Evolutionary conservation across 2,329 filamentous ascomycete species (phyloP).

Genomic region (Diaporthe vexans): DNA sequence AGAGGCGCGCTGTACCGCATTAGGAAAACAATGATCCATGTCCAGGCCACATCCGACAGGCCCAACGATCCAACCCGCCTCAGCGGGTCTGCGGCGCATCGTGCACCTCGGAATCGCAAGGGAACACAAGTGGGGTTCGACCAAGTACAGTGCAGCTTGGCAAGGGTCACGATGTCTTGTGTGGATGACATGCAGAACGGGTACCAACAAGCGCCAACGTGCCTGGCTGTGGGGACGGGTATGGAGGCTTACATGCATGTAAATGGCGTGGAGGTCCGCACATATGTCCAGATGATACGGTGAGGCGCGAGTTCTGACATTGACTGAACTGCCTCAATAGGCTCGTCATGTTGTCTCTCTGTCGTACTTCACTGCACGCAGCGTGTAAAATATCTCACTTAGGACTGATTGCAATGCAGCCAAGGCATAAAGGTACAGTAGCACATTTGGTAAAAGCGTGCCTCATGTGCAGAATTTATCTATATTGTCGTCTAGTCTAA

Average conservation of each 20-base stretch:
- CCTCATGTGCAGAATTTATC: background rate
- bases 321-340: background rate
- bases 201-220: background rate
- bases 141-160: background rate
- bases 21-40: constrained; percentile 28
- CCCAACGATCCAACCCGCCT: background rate
- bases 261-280: background rate
- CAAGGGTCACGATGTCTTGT: background rate
- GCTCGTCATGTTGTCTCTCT: background rate
- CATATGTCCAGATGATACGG: background rate
- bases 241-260: background rate
- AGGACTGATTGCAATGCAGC: background rate
- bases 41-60: background rate
- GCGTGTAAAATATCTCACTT: background rate
- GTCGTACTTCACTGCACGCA: no score
- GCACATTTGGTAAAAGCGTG: background rate
- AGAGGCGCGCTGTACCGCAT: constrained; percentile 7
- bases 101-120: background rate
- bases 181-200: background rate
- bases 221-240: background rate
- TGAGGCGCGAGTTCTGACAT: no score
- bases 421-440: background rate
- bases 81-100: constrained; percentile 10
- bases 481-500: constrained; percentile 4
- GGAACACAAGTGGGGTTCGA: background rate